A percentile compares a stretch with the other conserved stretches of the same genome.
Conservation (phyloP, 2,329 filamentous ascomycete species). For the Penicillium thymicola region DNA sequence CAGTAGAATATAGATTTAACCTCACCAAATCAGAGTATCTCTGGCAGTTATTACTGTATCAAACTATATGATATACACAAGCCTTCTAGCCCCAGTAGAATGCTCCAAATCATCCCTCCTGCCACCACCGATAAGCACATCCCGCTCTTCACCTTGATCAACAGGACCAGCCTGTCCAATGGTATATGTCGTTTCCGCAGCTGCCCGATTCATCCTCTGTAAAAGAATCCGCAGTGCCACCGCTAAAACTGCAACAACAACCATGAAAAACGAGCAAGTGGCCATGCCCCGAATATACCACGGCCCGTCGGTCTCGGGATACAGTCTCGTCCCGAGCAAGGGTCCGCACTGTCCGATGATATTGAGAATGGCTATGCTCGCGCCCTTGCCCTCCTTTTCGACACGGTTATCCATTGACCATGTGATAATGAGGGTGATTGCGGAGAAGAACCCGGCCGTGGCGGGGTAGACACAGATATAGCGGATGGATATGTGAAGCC, state of each 20-base stretch:
- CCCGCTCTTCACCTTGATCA: slow-evolving; percentile 25
- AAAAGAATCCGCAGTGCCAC: slow-evolving; percentile 54
- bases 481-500: slow-evolving; percentile 45
- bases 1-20: not conserved
- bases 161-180: slow-evolving; percentile 8
- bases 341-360: slow-evolving; percentile 78
- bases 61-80: slow-evolving; percentile 28
- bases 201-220: slow-evolving; percentile 46
- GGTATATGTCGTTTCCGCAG: slow-evolving; percentile 1
- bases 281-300: slow-evolving; percentile 63
- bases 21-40: not conserved
- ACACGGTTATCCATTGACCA: slow-evolving; percentile 88
- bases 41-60: not conserved
- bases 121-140: slow-evolving; percentile 31
- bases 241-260: slow-evolving; percentile 57
- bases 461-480: slow-evolving; percentile 79
- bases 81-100: slow-evolving; percentile 18
- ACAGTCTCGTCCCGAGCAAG: slow-evolving; percentile 64
- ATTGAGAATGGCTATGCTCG: slow-evolving; percentile 77
- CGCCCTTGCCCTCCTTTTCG: slow-evolving; percentile 65
- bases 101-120: slow-evolving; percentile 17
- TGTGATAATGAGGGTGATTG: slow-evolving; percentile 78
- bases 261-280: slow-evolving; percentile 62
- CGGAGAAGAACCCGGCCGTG: slow-evolving; percentile 74
- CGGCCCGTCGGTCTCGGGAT: slow-evolving; percentile 57